These are phyloP conservation scores for Volvox africanus DNA, from an alignment of 139 green algal genomes.

Conservation along the genomic window DNA sequence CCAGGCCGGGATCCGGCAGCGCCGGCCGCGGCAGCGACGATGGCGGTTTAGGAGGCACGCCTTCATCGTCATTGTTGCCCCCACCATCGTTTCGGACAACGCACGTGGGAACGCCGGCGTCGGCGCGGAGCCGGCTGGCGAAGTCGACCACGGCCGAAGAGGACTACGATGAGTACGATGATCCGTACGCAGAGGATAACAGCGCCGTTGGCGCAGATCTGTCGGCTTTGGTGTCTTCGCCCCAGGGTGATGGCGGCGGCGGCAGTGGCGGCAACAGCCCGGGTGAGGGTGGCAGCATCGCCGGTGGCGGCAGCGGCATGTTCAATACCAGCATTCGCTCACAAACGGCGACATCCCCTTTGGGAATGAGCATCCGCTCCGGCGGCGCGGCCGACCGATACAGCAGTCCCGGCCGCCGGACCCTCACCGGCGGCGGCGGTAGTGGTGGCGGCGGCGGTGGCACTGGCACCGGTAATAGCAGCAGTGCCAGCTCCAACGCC, in stretches of 20 bases:
- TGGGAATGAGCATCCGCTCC: slow-evolving; percentile 13
- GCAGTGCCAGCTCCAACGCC: background rate
- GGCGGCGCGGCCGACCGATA: slow-evolving; percentile 29
- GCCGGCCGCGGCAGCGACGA: too few relatives aligned
- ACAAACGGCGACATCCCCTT: background rate
- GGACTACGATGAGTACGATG: background rate
- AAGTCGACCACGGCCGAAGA: background rate
- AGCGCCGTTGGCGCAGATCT: background rate
- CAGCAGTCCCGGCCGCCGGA: background rate
- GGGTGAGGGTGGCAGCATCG: background rate
- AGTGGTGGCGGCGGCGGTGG: background rate
- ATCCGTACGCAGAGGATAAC: slow-evolving; percentile 13
- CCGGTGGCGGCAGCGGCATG: background rate
- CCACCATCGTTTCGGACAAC: slow-evolving; percentile 12
- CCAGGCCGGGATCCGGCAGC: background rate
- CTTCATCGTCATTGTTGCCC: background rate
- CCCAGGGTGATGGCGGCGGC: background rate
- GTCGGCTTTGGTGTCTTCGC: too few relatives aligned
- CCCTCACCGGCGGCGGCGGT: background rate
- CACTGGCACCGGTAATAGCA: background rate
- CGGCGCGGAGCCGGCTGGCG: background rate
- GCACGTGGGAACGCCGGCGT: background rate
- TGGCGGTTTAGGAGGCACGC: background rate
- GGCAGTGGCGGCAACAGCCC: background rate
- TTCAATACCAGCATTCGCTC: slow-evolving; percentile 35